Conservation (phyloP, 805 yeast species). For the Saccharomycopsis capsularis region DNA sequence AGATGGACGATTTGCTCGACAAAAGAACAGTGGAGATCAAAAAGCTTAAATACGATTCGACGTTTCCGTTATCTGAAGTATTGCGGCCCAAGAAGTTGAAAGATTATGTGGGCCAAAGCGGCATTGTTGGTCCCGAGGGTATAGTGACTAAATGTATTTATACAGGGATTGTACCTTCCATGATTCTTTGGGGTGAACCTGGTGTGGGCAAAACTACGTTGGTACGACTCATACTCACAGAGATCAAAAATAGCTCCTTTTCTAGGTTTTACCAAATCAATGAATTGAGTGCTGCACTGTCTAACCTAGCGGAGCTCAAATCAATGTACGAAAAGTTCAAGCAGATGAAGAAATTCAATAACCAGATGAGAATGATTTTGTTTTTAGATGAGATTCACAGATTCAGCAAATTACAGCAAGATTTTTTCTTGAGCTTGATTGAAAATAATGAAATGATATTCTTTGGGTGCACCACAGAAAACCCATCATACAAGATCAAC, state of each 20-base stretch:
- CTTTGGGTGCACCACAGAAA: slow-evolving; percentile 95
- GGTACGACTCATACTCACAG: slow-evolving; percentile 42
- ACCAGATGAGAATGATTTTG: slow-evolving; percentile 49
- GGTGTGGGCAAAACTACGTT: slow-evolving; percentile 90
- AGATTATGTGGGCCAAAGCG: slow-evolving; percentile 80
- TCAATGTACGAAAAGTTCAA: slow-evolving; percentile 43
- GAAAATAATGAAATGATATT: slow-evolving; percentile 78
- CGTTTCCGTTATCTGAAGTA: slow-evolving; percentile 59
- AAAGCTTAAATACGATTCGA: slow-evolving; percentile 16
- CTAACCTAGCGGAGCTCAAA: slow-evolving; percentile 59
- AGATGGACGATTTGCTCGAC: slow-evolving; percentile 18
- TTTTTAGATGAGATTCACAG: slow-evolving; percentile 94
- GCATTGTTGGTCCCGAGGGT: slow-evolving; percentile 62
- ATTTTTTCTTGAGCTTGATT: slow-evolving; percentile 71
- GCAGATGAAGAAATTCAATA: slow-evolving; percentile 29
- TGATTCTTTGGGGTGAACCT: slow-evolving; percentile 92
- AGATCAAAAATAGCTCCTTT: slow-evolving; percentile 24
- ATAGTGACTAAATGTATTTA: slow-evolving; percentile 58
- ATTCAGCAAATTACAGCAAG: slow-evolving; percentile 82
- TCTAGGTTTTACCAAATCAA: slow-evolving; percentile 41
- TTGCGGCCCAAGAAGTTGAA: slow-evolving; percentile 65
- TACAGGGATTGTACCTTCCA: slow-evolving; percentile 62
- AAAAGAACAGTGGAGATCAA: slow-evolving; percentile 14
- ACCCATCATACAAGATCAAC: slow-evolving; percentile 77
- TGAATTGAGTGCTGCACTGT: slow-evolving; percentile 80